Conservation (phyloP, 2,329 filamentous ascomycete species). For the Botrytis pseudocinerea region DNA sequence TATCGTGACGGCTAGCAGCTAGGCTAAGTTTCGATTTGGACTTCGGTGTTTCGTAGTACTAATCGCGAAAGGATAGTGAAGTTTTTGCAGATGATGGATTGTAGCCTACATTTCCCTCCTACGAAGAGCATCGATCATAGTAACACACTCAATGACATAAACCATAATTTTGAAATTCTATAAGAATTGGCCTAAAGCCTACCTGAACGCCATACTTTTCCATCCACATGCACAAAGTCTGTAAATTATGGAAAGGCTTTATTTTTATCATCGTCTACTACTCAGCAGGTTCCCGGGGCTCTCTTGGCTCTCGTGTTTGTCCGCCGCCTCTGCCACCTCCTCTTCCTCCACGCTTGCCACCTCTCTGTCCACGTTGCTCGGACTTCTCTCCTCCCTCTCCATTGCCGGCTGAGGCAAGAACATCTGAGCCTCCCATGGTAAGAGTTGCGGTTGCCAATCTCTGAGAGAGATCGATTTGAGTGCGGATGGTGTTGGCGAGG, state of each 20-base stretch:
- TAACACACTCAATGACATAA: slow-evolving; percentile 30
- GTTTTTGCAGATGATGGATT: neutral
- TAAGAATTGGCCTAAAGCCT: slow-evolving; percentile 46
- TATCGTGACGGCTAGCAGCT: neutral
- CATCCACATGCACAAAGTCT: slow-evolving; percentile 38
- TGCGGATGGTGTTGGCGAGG: slow-evolving; percentile 97
- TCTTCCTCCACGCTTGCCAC: slow-evolving; percentile 51
- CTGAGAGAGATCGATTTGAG: slow-evolving; percentile 97
- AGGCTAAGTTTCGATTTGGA: neutral
- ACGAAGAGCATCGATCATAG: neutral
- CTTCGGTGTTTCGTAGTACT: neutral
- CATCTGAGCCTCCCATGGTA: slow-evolving; percentile 54
- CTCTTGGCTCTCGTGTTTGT: slow-evolving; percentile 48
- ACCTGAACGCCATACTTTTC: slow-evolving; percentile 45
- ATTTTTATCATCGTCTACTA: slow-evolving; percentile 25
- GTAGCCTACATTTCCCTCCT: neutral
- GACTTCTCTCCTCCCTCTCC: slow-evolving; percentile 50
- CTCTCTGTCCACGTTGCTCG: slow-evolving; percentile 49
- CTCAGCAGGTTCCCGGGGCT: slow-evolving; percentile 38
- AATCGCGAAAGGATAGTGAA: no score
- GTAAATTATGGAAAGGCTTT: slow-evolving; percentile 33
- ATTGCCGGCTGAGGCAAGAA: slow-evolving; percentile 41
- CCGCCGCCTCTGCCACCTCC: slow-evolving; percentile 54
- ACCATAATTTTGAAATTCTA: slow-evolving; percentile 30
- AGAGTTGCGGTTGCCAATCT: slow-evolving; percentile 80